Conservation (phyloP, 78 protist genomes). For the Tieghemostelium lacteum region DNA sequence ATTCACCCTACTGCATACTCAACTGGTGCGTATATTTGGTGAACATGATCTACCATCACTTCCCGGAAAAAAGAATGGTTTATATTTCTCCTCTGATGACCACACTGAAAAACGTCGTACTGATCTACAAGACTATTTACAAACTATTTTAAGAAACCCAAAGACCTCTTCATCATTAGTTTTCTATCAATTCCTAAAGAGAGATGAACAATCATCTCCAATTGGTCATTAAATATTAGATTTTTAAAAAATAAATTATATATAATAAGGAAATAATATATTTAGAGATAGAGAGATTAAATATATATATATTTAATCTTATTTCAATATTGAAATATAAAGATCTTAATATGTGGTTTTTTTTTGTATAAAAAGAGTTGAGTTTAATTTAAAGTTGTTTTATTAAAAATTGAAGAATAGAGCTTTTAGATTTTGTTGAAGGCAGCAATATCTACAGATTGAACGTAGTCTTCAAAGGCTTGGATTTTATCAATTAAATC, state of each 20-base stretch:
- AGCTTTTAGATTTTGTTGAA: slow-evolving; percentile 87
- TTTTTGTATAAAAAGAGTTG: neutral
- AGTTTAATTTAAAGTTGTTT: no score
- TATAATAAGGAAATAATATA: no score
- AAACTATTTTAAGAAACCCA: neutral
- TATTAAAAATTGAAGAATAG: neutral
- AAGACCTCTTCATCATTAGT: neutral
- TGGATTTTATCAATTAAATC: slow-evolving; percentile 82
- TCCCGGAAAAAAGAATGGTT: slow-evolving; percentile 61
- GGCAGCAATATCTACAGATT: slow-evolving; percentile 86
- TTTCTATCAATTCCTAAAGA: slow-evolving; percentile 43
- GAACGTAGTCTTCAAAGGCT: slow-evolving; percentile 90
- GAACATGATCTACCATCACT: slow-evolving; percentile 66
- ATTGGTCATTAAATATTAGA: no score
- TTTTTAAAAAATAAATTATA: no score
- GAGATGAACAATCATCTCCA: slow-evolving; percentile 7
- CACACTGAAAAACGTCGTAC: slow-evolving; percentile 62
- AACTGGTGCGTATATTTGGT: slow-evolving; percentile 33
- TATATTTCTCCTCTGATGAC: slow-evolving; percentile 62
- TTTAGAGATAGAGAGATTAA: neutral
- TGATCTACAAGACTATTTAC: slow-evolving; percentile 50
- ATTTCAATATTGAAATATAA: no score
- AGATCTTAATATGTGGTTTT: neutral
- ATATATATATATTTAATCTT: neutral
- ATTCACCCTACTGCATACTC: slow-evolving; percentile 54